Percentiles rank a stretch among this genome's conserved stretches.
These are phyloP conservation scores for Syzygium aqueum DNA, from an alignment of 345 rosid genomes.

Conservation along the genomic window DNA sequence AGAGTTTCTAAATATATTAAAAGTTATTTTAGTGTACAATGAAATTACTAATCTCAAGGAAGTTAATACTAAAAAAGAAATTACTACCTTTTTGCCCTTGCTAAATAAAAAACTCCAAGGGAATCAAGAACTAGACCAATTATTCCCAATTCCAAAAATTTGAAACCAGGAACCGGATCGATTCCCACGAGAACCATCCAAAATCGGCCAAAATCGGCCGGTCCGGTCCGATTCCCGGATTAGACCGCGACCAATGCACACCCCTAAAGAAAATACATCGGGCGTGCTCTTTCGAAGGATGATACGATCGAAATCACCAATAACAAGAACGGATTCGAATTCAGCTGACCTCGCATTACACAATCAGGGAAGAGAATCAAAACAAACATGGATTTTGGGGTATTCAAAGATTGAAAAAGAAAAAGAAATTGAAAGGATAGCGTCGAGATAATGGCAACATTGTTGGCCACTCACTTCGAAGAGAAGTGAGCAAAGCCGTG, in stretches of 20 bases:
- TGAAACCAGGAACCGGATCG: neutral
- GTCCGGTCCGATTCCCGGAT: fast-evolving
- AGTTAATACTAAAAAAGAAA: neutral
- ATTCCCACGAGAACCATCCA: fast-evolving
- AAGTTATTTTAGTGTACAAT: neutral
- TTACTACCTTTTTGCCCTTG: neutral
- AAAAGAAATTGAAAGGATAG: neutral
- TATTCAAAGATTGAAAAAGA: neutral
- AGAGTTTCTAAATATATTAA: neutral
- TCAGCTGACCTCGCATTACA: neutral
- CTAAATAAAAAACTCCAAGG: neutral
- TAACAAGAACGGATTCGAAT: neutral
- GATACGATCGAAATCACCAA: neutral
- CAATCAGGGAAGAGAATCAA: neutral
- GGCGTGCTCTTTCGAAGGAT: neutral
- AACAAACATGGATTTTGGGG: neutral
- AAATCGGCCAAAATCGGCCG: fast-evolving
- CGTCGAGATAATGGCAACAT: neutral
- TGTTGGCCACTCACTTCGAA: neutral
- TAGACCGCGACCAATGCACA: fast-evolving
- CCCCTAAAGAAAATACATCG: neutral
- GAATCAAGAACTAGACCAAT: fast-evolving
- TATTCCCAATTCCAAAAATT: neutral
- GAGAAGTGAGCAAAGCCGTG: neutral
- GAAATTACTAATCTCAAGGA: neutral